Evolutionary conservation across 768 basidiomycete species (phyloP).

Genomic region (Termitomyces titanicus): DNA sequence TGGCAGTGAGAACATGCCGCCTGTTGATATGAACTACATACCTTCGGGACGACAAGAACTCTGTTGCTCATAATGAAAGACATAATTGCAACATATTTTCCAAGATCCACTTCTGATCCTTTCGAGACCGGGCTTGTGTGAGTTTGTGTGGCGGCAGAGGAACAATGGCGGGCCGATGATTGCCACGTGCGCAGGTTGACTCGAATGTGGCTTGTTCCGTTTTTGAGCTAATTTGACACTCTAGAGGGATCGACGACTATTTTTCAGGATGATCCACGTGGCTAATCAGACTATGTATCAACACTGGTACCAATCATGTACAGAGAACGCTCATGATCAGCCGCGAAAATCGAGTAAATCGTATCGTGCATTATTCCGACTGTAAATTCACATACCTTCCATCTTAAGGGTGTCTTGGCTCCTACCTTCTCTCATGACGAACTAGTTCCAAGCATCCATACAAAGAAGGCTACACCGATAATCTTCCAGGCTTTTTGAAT

Average conservation of each 20-base stretch:
- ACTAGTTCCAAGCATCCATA: too few species aligned
- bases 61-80: too few species aligned
- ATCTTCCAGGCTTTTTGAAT: constrained; percentile 14
- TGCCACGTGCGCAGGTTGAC: constrained; percentile 27
- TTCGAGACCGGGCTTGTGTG: background rate
- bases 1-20: background rate
- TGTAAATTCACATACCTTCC: background rate
- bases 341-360: background rate
- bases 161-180: constrained; percentile 8
- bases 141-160: constrained; percentile 1
- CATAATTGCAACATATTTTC: too few species aligned
- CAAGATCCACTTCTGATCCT: background rate
- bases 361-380: background rate
- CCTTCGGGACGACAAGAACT: too few species aligned
- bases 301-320: too few species aligned
- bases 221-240: background rate
- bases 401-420: background rate
- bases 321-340: too few species aligned
- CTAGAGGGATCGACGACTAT: background rate
- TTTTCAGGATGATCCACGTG: constrained; percentile 7
- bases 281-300: too few species aligned
- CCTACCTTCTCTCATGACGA: too few species aligned
- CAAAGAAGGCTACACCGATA: too few species aligned
- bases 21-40: too few species aligned
- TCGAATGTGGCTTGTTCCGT: constrained; percentile 38